Conservation (phyloP, 257 asterid species). For the Gentiana dahurica region DNA sequence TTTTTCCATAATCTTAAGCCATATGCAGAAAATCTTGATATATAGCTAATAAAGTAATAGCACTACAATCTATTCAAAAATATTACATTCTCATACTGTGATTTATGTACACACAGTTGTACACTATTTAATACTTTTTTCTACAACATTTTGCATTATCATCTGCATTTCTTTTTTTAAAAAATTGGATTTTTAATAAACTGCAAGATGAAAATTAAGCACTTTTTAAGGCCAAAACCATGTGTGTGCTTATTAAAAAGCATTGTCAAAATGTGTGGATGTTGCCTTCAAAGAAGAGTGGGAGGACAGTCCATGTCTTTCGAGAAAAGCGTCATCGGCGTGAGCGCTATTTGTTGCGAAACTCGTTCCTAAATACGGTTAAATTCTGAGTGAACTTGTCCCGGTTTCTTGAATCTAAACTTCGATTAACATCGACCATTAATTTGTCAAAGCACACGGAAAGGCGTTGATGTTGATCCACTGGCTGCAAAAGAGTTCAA, state of each 20-base stretch:
- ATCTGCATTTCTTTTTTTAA: slow-evolving; percentile 1
- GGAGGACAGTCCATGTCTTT: background rate
- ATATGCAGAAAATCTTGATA: no score
- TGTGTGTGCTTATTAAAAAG: background rate
- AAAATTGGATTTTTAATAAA: background rate
- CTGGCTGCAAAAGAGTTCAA: slow-evolving; percentile 42
- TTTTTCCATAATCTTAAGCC: no score
- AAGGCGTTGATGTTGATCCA: slow-evolving; percentile 80
- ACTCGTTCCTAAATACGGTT: slow-evolving; percentile 66
- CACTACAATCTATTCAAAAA: no score
- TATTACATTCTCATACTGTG: no score
- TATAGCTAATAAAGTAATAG: no score
- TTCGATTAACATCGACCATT: slow-evolving; percentile 68
- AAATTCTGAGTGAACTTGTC: slow-evolving; percentile 93
- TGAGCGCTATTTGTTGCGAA: slow-evolving; percentile 55
- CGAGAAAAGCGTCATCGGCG: background rate
- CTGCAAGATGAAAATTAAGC: background rate
- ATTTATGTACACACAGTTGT: no score
- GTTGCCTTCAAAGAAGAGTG: background rate
- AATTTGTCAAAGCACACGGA: slow-evolving; percentile 73
- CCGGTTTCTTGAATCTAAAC: slow-evolving; percentile 90
- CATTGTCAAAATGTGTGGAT: background rate
- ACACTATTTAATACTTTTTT: no score
- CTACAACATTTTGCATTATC: background rate
- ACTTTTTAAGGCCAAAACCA: background rate